Base-by-base conservation (phyloP, 78 protist species). In the Thecamonas trahens region DNA sequence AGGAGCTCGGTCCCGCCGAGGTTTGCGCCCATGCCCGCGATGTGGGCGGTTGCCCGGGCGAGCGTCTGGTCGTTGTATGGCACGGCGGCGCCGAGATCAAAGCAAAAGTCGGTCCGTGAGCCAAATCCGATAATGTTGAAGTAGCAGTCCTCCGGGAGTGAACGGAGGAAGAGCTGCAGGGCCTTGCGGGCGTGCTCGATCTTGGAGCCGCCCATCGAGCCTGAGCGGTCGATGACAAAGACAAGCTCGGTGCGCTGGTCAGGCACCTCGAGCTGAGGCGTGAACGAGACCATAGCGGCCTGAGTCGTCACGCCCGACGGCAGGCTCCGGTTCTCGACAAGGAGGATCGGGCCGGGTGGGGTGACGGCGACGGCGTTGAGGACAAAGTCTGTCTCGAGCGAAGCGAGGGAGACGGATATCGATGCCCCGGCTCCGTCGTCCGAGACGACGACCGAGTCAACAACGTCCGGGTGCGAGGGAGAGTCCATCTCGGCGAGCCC, bases 51-150 rank as follows among this genome's bases (percentile, higher is more conserved):
- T 18, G 89, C 89, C 15, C 15, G 31, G 28, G 49, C 39, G 35
- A 84, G 57, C 29, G 45, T 47, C 14, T 32, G 49, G 34, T 58
- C 68, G 66, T 11, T 15, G 71, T 77, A 76, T 39, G 0, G 14
- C 9, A 6, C 67, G 40, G 66, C 3, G 6, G 22, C 9, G n/a
- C 35, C 29, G 52, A n/a, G n/a, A n/a, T n/a, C n/a, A n/a, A 69
- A 75, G 49, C 59, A 49, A 28, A 26, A 13, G 1, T 58, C n/a
- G 61, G 3, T 54, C 29, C 34, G 1, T 13, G 58, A 15, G n/a
- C 89, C 89, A 40, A 84, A 84, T 31, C 89, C 83, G 59, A 76
- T 64, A 54, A 84, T 67, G 82, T 77, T 74, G 72, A 84, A 71
- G 65, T 66, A 57, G 54, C 69, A 52, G 24, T 70, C 63, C 37